These are phyloP conservation scores for Aureobasidium sp. DNA, from an alignment of 2,329 filamentous ascomycete genomes.

Conservation along the genomic window DNA sequence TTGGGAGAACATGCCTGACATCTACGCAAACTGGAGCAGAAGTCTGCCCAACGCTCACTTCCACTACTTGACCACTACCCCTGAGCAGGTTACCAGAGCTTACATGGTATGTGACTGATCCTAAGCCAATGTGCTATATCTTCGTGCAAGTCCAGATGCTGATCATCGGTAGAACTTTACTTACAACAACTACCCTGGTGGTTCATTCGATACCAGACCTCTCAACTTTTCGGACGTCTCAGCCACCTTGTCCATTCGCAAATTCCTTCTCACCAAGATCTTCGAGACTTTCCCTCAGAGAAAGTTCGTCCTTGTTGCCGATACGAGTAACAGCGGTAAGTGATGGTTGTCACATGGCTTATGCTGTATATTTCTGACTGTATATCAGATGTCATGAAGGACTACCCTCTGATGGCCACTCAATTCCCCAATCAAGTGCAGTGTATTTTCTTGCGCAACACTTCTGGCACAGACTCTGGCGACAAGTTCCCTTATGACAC, in stretches of 20 bases:
- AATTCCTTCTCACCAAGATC: conserved; percentile 61
- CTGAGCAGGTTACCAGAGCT: conserved; percentile 67
- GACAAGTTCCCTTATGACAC: conserved; percentile 73
- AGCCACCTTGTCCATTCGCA: conserved; percentile 66
- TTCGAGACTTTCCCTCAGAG: conserved; percentile 69
- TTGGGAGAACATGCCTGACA: conserved; percentile 74
- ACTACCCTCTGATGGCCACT: conserved; percentile 51
- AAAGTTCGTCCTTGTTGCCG: conserved; percentile 69
- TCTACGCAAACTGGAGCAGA: conserved; percentile 69
- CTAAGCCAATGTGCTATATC: no score
- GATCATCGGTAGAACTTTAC: conserved; percentile 50
- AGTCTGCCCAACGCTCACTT: conserved; percentile 64
- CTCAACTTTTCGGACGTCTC: conserved; percentile 71
- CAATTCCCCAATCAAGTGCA: conserved; percentile 65
- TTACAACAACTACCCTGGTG: conserved; percentile 68
- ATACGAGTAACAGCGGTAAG: conserved; percentile 61
- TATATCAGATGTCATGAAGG: conserved; percentile 11
- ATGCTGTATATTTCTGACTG: neutral
- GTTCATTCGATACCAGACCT: conserved; percentile 70
- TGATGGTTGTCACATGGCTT: conserved; percentile 29
- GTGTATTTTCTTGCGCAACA: conserved; percentile 73
- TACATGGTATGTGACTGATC: conserved; percentile 50
- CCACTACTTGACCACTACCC: conserved; percentile 75
- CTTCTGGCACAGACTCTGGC: conserved; percentile 57
- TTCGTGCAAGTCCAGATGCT: neutral